These are phyloP conservation scores for Tinospora cordifolia DNA, from an alignment of 164 flowering plant species.

Conservation along the genomic window DNA sequence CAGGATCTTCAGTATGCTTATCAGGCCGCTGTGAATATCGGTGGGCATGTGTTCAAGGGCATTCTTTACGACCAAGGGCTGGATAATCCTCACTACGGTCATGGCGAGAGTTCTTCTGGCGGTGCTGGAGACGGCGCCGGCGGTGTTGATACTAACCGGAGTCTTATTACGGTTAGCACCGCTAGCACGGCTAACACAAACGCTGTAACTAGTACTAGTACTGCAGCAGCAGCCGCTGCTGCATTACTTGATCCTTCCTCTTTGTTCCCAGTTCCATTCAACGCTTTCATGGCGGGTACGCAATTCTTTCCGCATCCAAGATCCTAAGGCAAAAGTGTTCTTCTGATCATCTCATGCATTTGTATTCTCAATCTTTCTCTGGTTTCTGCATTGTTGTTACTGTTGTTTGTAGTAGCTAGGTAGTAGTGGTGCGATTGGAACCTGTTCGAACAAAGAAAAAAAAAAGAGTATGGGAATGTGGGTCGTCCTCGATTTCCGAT, in stretches of 20 bases:
- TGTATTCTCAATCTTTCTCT: not conserved
- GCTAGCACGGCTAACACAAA: constrained; percentile 14
- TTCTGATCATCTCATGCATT: no score
- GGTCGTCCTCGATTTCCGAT: not conserved
- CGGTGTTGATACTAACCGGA: constrained; percentile 4
- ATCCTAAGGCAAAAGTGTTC: constrained; percentile 23
- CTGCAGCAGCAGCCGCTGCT: constrained; percentile 14
- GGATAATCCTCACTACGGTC: constrained; percentile 25
- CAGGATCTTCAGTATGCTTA: constrained; percentile 47
- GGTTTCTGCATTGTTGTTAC: not conserved
- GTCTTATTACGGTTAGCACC: constrained; percentile 18
- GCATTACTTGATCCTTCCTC: constrained; percentile 48
- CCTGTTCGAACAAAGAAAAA: no score
- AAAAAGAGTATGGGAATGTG: not conserved
- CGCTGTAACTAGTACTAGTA: constrained; percentile 8
- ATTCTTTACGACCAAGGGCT: constrained; percentile 84
- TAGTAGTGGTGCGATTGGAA: no score
- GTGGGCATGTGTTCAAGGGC: constrained; percentile 86
- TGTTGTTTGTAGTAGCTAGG: not conserved
- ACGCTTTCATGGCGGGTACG: constrained; percentile 76
- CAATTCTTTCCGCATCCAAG: constrained; percentile 72
- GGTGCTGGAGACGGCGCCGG: constrained; percentile 36
- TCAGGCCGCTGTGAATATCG: constrained; percentile 82
- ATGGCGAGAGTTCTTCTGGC: constrained; percentile 19
- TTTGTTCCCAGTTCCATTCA: constrained; percentile 60